Evolutionary conservation across 306 rosid species (phyloP).

Genomic region (Trifolium pratense): DNA sequence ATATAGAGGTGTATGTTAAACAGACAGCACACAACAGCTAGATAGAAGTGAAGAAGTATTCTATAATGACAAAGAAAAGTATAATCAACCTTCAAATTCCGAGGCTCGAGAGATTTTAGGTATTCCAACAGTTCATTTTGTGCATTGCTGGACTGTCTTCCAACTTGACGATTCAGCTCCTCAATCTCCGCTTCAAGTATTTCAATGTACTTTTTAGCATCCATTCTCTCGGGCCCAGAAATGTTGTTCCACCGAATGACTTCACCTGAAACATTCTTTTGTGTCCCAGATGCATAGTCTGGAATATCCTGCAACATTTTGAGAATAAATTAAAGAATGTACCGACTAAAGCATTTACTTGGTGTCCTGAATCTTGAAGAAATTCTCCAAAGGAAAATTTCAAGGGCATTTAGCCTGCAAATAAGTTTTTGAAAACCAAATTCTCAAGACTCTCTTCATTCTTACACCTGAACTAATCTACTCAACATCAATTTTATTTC

Average conservation of each 20-base stretch:
- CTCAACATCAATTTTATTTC: conserved; percentile 11
- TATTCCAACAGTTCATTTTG: conserved; percentile 91
- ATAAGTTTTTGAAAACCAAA: conserved; percentile 12
- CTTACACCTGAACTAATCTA: conserved; percentile 10
- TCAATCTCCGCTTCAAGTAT: conserved; percentile 95
- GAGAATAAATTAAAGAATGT: conserved; percentile 36
- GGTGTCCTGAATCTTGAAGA: not conserved
- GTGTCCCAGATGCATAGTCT: conserved; percentile 93
- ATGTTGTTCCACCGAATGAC: conserved; percentile 93
- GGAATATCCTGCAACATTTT: conserved; percentile 70
- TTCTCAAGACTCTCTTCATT: conserved; percentile 16
- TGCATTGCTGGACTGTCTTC: conserved; percentile 70
- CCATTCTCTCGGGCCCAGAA: conserved; percentile 84
- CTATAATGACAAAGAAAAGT: conserved; percentile 18
- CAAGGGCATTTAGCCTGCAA: conserved; percentile 1
- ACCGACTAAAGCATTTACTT: conserved; percentile 34
- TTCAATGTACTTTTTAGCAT: conserved; percentile 94
- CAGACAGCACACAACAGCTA: conserved; percentile 19
- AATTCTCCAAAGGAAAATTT: conserved; percentile 13
- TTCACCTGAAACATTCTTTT: conserved; percentile 92
- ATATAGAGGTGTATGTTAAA: not conserved
- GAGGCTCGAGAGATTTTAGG: conserved; percentile 96
- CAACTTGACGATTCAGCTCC: conserved; percentile 89
- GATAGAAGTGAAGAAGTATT: conserved; percentile 26
- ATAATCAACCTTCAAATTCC: conserved; percentile 74